Evolutionary conservation across 345 rosid species (phyloP).

Genomic region (Citrus medica): DNA sequence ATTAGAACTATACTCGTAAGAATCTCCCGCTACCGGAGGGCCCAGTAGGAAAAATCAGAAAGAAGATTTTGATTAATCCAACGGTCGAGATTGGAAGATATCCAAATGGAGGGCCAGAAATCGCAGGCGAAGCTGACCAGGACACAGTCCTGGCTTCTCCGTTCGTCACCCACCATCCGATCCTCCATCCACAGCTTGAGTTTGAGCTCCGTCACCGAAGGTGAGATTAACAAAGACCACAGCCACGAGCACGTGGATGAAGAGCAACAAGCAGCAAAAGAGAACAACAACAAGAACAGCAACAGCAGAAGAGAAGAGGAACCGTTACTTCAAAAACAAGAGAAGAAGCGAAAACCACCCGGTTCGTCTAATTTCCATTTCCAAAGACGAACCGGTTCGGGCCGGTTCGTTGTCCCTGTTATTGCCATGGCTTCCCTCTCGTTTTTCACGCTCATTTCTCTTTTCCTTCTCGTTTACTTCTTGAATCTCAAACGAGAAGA

Average conservation of each 20-base stretch:
- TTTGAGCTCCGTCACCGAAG: constrained; percentile 60
- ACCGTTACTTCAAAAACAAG: constrained; percentile 14
- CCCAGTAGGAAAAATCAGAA: constrained; percentile 2
- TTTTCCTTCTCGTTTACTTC: constrained; percentile 48
- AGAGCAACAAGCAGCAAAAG: constrained; percentile 12
- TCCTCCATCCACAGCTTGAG: constrained; percentile 90
- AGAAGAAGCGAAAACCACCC: constrained; percentile 23
- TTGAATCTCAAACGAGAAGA: constrained; percentile 53
- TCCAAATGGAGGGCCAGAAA: constrained; percentile 57
- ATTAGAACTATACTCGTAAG: constrained; percentile 28
- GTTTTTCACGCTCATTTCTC: constrained; percentile 40
- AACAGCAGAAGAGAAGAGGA: constrained; percentile 5
- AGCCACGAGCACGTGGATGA: constrained; percentile 3
- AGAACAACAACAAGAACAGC: constrained; percentile 17
- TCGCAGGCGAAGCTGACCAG: constrained; percentile 68
- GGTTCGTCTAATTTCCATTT: constrained; percentile 34
- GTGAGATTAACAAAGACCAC: constrained; percentile 36
- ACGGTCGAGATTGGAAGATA: constrained; percentile 11
- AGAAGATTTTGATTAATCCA: constrained; percentile 1
- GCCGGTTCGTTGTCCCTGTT: constrained; percentile 51
- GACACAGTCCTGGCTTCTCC: constrained; percentile 79
- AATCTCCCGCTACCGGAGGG: constrained; percentile 52
- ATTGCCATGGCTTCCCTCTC: constrained; percentile 52
- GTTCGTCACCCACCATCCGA: constrained; percentile 78
- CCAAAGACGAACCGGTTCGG: constrained; percentile 40